These are phyloP conservation scores for Marasmius tenuissimus DNA, from an alignment of 1,284 basidiomycete species.

Conservation along the genomic window DNA sequence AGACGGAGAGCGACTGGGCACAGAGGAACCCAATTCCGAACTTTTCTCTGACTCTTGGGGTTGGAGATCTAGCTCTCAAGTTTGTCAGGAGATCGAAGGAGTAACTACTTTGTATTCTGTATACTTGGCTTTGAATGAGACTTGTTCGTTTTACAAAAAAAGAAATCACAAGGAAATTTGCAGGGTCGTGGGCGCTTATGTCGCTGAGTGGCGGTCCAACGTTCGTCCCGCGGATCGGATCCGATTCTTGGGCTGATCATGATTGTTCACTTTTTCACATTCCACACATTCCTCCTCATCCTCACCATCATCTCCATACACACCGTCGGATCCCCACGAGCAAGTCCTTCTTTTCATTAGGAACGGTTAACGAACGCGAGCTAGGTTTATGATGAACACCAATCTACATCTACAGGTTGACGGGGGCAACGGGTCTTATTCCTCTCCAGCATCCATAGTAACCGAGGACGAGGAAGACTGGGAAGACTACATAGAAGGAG, in stretches of 20 bases:
- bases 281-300: too few species aligned
- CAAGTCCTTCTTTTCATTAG: too few species aligned
- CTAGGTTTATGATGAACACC: neutral
- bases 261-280: too few species aligned
- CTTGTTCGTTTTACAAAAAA: too few species aligned
- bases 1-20: slow-evolving; percentile 44
- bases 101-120: neutral
- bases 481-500: slow-evolving; percentile 86
- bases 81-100: slow-evolving; percentile 27
- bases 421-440: slow-evolving; percentile 41
- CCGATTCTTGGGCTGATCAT: too few species aligned
- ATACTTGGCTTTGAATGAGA: neutral
- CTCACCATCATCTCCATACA: too few species aligned
- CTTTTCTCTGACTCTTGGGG: slow-evolving; percentile 38
- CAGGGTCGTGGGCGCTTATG: too few species aligned
- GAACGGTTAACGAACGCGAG: neutral
- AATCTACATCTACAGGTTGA: neutral
- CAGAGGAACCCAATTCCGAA: slow-evolving; percentile 42
- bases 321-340: too few species aligned
- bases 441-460: slow-evolving; percentile 56
- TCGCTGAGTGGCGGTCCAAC: too few species aligned
- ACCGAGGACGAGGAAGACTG: slow-evolving; percentile 82
- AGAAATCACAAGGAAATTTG: too few species aligned
- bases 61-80: slow-evolving; percentile 39
- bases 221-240: too few species aligned